A percentile compares a stretch with the other conserved stretches of the same genome.
Conservation (phyloP, 805 yeast species). For the Kuraishia capsulata region DNA sequence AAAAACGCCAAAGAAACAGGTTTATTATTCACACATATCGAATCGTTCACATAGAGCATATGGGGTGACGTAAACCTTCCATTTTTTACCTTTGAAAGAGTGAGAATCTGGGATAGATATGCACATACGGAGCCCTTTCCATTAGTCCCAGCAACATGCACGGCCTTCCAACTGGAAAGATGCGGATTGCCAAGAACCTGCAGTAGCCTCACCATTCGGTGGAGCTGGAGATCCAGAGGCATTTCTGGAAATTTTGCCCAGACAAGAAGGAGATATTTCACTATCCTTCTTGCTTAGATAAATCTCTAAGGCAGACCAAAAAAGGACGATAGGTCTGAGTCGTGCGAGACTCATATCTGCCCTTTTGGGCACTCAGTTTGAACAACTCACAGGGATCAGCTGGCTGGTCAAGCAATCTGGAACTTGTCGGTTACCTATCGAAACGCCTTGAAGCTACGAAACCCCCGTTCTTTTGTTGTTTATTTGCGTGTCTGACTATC, state of each 20-base stretch:
- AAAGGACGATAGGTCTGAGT: too few species aligned
- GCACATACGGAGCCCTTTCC: constrained; percentile 95
- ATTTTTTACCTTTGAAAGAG: constrained; percentile 34
- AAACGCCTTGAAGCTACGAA: too few species aligned
- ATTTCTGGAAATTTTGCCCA: constrained; percentile 13
- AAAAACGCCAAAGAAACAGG: constrained; percentile 44
- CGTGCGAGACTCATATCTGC: not conserved
- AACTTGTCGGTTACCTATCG: too few species aligned
- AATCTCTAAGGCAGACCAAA: too few species aligned
- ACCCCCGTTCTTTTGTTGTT: too few species aligned
- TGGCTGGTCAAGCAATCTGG: too few species aligned
- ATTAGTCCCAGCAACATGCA: constrained; percentile 96
- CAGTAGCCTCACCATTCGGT: constrained; percentile 38
- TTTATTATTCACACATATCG: constrained; percentile 55
- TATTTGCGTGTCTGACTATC: too few species aligned
- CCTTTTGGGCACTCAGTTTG: too few species aligned
- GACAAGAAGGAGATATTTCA: not conserved
- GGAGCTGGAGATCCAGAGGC: constrained; percentile 53
- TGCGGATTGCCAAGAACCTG: constrained; percentile 63
- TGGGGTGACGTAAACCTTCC: constrained; percentile 93
- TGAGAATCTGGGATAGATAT: constrained; percentile 59
- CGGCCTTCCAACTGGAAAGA: constrained; percentile 41
- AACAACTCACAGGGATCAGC: too few species aligned
- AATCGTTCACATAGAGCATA: constrained; percentile 62
- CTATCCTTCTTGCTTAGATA: not conserved